A percentile compares a stretch with the other conserved stretches of the same genome.
Conservation (phyloP, 2,329 filamentous ascomycete genomes). For the Talaromyces piceae region DNA sequence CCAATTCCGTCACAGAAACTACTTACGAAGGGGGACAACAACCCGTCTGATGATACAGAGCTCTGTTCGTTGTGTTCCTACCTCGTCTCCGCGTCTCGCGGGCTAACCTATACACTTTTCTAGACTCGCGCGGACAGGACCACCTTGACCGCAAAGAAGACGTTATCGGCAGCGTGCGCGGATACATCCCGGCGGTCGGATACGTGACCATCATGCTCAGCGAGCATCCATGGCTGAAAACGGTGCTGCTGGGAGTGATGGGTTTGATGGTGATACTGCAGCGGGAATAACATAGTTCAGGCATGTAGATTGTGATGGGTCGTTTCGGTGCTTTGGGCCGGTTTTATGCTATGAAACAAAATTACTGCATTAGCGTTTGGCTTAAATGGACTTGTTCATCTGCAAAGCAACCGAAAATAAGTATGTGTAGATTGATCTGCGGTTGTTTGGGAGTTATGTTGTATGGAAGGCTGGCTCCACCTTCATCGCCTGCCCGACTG, state of each 20-base stretch:
- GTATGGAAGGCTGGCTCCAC: no score
- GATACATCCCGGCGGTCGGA: constrained; percentile 87
- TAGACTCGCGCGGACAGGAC: constrained; percentile 70
- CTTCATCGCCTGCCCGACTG: no score
- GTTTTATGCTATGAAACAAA: neutral
- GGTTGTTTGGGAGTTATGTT: no score
- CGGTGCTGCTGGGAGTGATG: constrained; percentile 89
- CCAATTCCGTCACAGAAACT: constrained; percentile 46
- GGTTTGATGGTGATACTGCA: constrained; percentile 88
- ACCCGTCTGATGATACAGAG: constrained; percentile 85
- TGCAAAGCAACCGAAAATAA: no score
- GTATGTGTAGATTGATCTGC: no score
- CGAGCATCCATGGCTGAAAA: constrained; percentile 96
- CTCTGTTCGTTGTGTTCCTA: constrained; percentile 46
- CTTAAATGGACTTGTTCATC: neutral
- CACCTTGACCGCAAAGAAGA: constrained; percentile 75
- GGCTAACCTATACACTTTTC: neutral
- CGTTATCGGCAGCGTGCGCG: constrained; percentile 87
- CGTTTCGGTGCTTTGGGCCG: neutral
- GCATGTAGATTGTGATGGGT: neutral
- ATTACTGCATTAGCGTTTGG: neutral
- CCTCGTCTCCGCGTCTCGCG: neutral
- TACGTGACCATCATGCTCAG: constrained; percentile 95
- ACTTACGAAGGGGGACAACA: constrained; percentile 97
- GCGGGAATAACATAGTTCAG: constrained; percentile 59